Percentiles rank a stretch among this genome's conserved stretches.
Conservation (phyloP, 345 rosid species). For the Gossypium mustelinum region DNA sequence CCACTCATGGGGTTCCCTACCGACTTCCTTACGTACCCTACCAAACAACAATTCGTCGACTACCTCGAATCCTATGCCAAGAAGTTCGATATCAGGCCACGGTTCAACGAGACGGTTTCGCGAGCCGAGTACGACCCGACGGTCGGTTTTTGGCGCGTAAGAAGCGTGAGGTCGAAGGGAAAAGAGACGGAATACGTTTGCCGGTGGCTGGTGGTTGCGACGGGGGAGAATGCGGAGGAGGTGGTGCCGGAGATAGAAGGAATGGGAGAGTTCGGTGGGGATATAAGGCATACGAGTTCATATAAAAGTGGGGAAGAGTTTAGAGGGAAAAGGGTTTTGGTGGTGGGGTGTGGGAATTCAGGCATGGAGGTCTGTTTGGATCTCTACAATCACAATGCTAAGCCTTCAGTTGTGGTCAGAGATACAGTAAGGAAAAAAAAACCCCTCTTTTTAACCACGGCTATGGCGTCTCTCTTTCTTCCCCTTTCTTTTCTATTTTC, state of each 20-base stretch:
- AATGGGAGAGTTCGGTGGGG: constrained; percentile 51
- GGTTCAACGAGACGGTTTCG: constrained; percentile 38
- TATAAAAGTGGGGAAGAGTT: constrained; percentile 67
- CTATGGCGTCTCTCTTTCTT: neutral
- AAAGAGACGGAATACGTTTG: constrained; percentile 44
- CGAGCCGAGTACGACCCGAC: constrained; percentile 34
- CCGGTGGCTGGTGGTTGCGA: constrained; percentile 80
- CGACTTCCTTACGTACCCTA: constrained; percentile 46
- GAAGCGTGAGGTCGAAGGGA: constrained; percentile 25
- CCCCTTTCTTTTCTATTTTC: neutral
- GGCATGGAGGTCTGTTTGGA: constrained; percentile 99
- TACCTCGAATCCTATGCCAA: constrained; percentile 43
- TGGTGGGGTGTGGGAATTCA: constrained; percentile 95
- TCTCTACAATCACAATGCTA: constrained; percentile 70
- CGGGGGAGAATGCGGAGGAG: constrained; percentile 95
- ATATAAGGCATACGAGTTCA: constrained; percentile 58
- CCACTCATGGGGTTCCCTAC: constrained; percentile 50
- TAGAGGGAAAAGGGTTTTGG: constrained; percentile 65
- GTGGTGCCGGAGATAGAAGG: constrained; percentile 72
- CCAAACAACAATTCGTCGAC: constrained; percentile 47
- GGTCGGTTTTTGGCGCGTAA: constrained; percentile 39
- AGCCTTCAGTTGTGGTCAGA: constrained; percentile 82
- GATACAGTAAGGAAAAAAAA: constrained; percentile 51
- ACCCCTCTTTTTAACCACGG: neutral
- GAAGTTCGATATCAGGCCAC: constrained; percentile 37